Evolutionary conservation across 176 grass and related monocot species (phyloP), one percentile per base, ranked within the genome.

Genomic region (Canna indica): DNA sequence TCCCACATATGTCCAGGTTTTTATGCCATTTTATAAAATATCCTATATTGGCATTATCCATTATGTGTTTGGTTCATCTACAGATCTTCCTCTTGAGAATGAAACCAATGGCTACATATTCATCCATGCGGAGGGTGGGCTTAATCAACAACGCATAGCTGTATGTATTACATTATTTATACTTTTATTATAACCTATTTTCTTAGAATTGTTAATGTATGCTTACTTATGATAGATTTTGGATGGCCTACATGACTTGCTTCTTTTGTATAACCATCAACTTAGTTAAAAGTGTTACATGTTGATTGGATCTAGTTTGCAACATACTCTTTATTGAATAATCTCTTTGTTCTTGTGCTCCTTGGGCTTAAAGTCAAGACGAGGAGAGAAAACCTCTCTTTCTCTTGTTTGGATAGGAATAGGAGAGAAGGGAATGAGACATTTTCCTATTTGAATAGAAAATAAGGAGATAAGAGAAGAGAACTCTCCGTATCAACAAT

Each of bases 131-230:
- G 93, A 97, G 83, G 88, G 93, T 64, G 93, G 93, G 75, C 81
- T 97, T 69, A 97, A 97, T 64, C 93, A 97, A 34, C 93, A 92
- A 81, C 79, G 93, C 20, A 90, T 97, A 85, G 93, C 93, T 85
- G 88, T 92, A 88, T 72, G 86, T 81, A 72, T 70, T 79, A 78
- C 34, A 24, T 53, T 81, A n/a, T 13, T 68, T 14, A 53, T 32
- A 38, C 79, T 31, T 61, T 56, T 67, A 7, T 57, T 57, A 11
- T 22, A 35, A 52, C 1, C 17, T 76, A 26, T 57, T 77, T 24
- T 59, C 47, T 56, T 42, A 30, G 15, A 46, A 9, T 69, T 73
- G 20, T 34, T 35, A 66, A 16, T 3, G 32, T 45, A 67, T 42
- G 17, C 30, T 45, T 62, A 44, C 41, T 44, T 44, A 11, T 34